Percentiles rank a stretch among this genome's conserved stretches.
Evolutionary conservation across 352 stramenopile species (phyloP).

Genomic region (Phytophthora tentaculata): DNA sequence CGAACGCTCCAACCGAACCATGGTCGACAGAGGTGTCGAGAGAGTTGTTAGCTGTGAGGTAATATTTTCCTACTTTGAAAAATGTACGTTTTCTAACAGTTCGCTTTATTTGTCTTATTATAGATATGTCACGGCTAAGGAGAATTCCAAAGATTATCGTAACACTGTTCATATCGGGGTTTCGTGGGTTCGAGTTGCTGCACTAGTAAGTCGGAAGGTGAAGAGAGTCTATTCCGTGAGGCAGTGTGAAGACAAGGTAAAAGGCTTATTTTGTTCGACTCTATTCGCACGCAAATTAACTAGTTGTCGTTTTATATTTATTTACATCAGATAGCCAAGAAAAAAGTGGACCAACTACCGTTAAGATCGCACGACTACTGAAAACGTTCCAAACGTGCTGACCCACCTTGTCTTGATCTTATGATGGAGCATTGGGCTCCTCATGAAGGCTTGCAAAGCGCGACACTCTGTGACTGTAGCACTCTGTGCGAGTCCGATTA

Average conservation of each 20-base stretch:
- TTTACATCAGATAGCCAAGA: not conserved
- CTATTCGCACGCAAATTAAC: not conserved
- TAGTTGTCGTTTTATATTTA: not conserved
- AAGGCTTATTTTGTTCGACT: not conserved
- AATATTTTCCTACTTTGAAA: not conserved
- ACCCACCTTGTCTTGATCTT: slow-evolving; percentile 1
- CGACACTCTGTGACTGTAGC: slow-evolving; percentile 1
- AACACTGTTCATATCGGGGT: not conserved
- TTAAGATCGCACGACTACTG: slow-evolving; percentile 1
- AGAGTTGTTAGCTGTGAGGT: not conserved
- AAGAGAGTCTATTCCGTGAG: not conserved
- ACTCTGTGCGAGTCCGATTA: not conserved
- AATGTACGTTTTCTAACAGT: not conserved
- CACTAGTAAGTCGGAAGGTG: not conserved
- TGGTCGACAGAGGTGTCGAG: not conserved
- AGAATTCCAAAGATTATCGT: not conserved
- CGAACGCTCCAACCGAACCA: not conserved
- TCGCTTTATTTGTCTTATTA: not conserved
- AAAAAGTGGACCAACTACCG: not conserved
- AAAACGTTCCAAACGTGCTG: slow-evolving; percentile 1
- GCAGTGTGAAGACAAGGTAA: not conserved
- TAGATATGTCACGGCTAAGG: not conserved
- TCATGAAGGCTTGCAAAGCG: slow-evolving; percentile 5
- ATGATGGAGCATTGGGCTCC: slow-evolving; percentile 12
- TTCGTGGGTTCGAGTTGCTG: not conserved